A percentile compares a stretch with the other conserved stretches of the same genome.
Conservation (phyloP, 2,329 filamentous ascomycete genomes). For the Aureobasidium sp. region DNA sequence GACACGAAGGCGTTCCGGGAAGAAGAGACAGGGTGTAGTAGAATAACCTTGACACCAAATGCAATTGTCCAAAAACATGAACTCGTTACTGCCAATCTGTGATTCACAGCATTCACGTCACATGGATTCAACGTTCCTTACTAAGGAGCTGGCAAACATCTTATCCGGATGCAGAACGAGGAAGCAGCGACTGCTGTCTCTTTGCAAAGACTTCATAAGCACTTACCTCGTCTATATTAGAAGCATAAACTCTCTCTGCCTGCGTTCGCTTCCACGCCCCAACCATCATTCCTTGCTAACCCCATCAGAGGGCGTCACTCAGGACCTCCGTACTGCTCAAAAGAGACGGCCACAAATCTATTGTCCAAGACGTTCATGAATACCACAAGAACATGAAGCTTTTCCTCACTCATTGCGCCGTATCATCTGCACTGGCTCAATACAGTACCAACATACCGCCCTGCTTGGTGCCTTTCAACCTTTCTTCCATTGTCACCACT, state of each 20-base stretch:
- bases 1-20: constrained; percentile 4
- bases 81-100: neutral
- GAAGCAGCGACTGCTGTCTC: neutral
- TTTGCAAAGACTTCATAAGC: neutral
- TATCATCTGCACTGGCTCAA: neutral
- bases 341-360: neutral
- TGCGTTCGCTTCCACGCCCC: neutral
- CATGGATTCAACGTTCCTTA: neutral
- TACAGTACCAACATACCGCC: neutral
- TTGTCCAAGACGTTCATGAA: neutral
- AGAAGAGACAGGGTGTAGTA: neutral
- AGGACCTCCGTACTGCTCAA: neutral
- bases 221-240: neutral
- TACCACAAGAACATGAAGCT: neutral
- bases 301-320: neutral
- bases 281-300: neutral
- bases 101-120: neutral
- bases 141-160: neutral
- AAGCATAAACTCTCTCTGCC: too few species aligned
- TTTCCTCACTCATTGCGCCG: neutral
- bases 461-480: neutral
- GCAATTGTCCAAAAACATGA: neutral
- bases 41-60: constrained; percentile 5
- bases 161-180: neutral
- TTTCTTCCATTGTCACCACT: neutral